Evolutionary conservation across 2,329 filamentous ascomycete genomes (phyloP).

Genomic region (Fragosphaeria purpurea): DNA sequence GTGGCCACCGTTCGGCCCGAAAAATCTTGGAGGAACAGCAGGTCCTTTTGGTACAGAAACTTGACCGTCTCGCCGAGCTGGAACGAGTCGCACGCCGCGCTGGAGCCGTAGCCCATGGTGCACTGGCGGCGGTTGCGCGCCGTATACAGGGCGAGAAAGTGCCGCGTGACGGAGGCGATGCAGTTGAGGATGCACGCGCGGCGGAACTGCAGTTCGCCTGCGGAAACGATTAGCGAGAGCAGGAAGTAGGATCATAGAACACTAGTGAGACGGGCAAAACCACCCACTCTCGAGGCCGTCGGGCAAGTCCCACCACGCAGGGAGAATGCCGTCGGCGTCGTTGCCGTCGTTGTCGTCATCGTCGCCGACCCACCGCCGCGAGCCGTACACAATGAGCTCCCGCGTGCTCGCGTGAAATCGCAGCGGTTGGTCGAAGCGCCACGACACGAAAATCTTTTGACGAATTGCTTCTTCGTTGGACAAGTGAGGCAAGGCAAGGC

Average conservation of each 20-base stretch:
- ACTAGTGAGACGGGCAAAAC: not conserved
- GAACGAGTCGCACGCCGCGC: slow-evolving; percentile 62
- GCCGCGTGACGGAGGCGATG: slow-evolving; percentile 56
- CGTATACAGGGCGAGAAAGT: slow-evolving; percentile 59
- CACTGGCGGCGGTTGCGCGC: slow-evolving; percentile 57
- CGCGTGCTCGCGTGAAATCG: slow-evolving; percentile 53
- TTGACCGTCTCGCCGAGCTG: slow-evolving; percentile 70
- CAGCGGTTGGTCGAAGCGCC: slow-evolving; percentile 51
- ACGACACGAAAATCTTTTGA: slow-evolving; percentile 58
- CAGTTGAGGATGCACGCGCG: slow-evolving; percentile 58
- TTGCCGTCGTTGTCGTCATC: slow-evolving; percentile 20
- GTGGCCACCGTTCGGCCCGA: slow-evolving; percentile 24
- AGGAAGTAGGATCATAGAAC: not conserved
- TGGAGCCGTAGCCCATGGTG: slow-evolving; percentile 64
- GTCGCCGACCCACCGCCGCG: slow-evolving; percentile 40
- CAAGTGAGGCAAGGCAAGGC: slow-evolving; percentile 27
- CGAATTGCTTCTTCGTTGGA: slow-evolving; percentile 51
- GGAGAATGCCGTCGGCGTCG: slow-evolving; percentile 11
- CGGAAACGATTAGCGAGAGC: not conserved
- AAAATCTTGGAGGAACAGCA: slow-evolving; percentile 51
- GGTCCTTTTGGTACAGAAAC: slow-evolving; percentile 53
- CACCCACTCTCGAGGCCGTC: slow-evolving; percentile 53
- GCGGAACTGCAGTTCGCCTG: slow-evolving; percentile 50
- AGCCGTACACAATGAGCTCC: slow-evolving; percentile 58
- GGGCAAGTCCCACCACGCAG: slow-evolving; percentile 65